Evolutionary conservation across 768 basidiomycete species (phyloP), one percentile per base, ranked within the genome.

Genomic region (Chiua virens): DNA sequence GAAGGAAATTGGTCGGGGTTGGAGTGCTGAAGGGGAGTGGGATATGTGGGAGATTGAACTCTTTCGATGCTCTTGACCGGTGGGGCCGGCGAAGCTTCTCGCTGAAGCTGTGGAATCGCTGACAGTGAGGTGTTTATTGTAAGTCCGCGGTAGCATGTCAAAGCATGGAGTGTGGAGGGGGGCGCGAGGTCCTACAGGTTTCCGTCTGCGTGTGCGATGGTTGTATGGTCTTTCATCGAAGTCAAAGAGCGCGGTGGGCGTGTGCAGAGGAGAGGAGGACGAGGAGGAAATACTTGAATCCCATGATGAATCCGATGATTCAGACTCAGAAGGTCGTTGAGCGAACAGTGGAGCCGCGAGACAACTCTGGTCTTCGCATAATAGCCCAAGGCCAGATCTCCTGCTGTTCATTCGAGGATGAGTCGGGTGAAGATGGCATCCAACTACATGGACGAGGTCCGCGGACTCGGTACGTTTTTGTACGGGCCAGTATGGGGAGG

Each of bases 381-480:
- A 52, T 28, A 27, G 32, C 4, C 60, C 62, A 70, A 20, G 54
- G 44, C 60, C 60, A 63, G 1, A 30, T 42, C 9, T 67, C 62
- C 4, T 17, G 50, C 15, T 51, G 42, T 7, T 55, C 65, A 3
- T 42, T 54, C 8, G 7, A 44, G 27, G 54, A 45, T 2, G 62
- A 52, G 20, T 63, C 60, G 4, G 52, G 46, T 5, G 53, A 48
- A 25, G 52, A 41, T 10, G 61, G 48, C 20, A 53, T 18, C 60
- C 60, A 65, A 55, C 67, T 68, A 40, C 48, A 59, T 25, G 67
- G 69, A 43, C 67, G 67, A 18, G 69, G 67, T 21, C 67, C 67
- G 44, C 55, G 60, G 15, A 69, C 50, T 45, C 59, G 60, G 27
- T 43, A 34, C 13, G 56, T 47, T 25, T 18, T 63, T 42, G 54